Conservation (phyloP, 1,284 basidiomycete species). For the Xerocomus tenax region DNA sequence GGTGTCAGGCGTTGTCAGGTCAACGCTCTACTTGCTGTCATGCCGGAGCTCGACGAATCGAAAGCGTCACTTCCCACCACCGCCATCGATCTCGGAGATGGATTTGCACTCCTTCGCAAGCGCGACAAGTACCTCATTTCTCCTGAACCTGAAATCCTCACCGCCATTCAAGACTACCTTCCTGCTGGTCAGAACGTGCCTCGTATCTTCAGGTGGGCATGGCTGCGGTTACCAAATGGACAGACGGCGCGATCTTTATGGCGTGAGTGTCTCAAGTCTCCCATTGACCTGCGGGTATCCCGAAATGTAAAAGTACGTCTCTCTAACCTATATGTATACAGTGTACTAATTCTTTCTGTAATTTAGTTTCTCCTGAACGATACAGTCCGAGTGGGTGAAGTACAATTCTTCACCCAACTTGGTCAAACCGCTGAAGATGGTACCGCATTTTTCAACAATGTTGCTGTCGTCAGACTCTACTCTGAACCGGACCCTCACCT, state of each 20-base stretch:
- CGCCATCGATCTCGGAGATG: background rate
- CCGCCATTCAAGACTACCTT: background rate
- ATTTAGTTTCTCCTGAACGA: no score
- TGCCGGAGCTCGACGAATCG: background rate
- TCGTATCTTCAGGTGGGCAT: background rate
- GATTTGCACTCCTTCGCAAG: background rate
- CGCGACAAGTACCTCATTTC: background rate
- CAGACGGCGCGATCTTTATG: background rate
- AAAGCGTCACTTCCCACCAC: background rate
- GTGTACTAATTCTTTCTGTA: no score
- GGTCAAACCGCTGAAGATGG: no score
- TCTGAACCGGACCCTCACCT: no score
- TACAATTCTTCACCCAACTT: no score
- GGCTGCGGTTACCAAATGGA: background rate
- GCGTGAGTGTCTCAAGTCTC: background rate
- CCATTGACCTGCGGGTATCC: background rate
- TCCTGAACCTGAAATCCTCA: background rate
- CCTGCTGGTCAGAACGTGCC: background rate
- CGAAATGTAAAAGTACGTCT: background rate
- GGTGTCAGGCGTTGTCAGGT: background rate
- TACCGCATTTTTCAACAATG: no score
- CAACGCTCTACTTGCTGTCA: background rate
- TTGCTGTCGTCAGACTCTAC: no score
- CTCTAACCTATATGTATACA: no score
- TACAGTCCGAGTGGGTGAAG: no score